Evolutionary conservation across 768 basidiomycete species (phyloP).

Genomic region (Suillus clintonianus): DNA sequence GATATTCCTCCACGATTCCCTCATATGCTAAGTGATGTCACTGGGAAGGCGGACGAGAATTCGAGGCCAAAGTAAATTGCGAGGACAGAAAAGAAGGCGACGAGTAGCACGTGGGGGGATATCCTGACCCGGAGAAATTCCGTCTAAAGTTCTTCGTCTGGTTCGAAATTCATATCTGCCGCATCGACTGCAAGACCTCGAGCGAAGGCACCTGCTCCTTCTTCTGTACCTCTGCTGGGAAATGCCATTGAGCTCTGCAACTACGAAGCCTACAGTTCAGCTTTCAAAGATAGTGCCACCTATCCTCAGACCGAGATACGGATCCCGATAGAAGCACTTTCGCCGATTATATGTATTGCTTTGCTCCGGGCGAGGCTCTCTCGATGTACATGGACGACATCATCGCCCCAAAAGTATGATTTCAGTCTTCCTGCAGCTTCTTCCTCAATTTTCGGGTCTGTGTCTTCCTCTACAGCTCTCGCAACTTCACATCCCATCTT

Average conservation of each 20-base stretch:
- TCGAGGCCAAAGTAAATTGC: slow-evolving; percentile 24
- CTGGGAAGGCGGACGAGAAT: slow-evolving; percentile 22
- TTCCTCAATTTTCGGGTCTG: too few species aligned
- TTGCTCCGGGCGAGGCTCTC: neutral
- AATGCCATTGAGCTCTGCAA: neutral
- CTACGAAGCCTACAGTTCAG: neutral
- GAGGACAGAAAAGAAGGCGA: slow-evolving; percentile 11
- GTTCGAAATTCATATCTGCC: neutral
- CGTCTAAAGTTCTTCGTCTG: neutral
- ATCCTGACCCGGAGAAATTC: neutral
- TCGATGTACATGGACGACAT: neutral
- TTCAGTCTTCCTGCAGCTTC: too few species aligned
- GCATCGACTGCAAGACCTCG: neutral
- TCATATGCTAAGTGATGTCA: slow-evolving; percentile 20
- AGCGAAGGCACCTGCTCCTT: neutral
- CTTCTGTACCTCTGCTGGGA: neutral
- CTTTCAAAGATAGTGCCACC: neutral
- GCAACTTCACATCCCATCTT: too few species aligned
- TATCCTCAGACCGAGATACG: neutral
- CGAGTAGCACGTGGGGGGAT: neutral
- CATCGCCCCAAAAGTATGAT: neutral
- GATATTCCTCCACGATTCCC: neutral
- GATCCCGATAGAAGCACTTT: neutral
- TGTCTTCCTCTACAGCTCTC: too few species aligned
- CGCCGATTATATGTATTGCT: neutral